Percentiles rank a stretch among this genome's conserved stretches.
phyloP scores from a whole-genome alignment of 306 rosid species.

The Urtica urens region DNA sequence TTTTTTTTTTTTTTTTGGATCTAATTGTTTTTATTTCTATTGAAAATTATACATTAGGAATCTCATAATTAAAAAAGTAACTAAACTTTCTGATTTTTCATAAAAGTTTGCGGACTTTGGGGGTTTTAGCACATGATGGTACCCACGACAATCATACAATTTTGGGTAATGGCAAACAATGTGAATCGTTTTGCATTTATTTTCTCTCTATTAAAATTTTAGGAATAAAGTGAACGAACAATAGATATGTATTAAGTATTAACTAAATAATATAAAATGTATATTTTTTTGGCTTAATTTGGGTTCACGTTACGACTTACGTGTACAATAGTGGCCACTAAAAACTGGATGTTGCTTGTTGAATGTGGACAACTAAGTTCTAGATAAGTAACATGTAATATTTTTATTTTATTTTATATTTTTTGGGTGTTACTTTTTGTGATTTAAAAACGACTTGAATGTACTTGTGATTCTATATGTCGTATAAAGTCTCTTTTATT shows the following conservation, averaged over 20 bases:
- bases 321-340: background rate
- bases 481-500: no score
- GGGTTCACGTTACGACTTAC: background rate
- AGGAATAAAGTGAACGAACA: background rate
- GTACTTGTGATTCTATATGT: no score
- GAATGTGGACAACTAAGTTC: no score
- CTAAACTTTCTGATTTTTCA: background rate
- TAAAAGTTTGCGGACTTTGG: background rate
- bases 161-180: background rate
- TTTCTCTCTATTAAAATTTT: background rate
- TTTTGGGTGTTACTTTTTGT: background rate
- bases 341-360: background rate
- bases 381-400: no score
- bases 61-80: background rate
- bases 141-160: no score
- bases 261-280: background rate
- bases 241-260: background rate
- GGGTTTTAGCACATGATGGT: background rate
- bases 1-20: background rate
- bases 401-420: no score
- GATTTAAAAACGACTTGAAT: no score
- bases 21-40: background rate
- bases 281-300: background rate
- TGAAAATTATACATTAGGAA: background rate
- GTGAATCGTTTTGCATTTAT: background rate